Base-by-base conservation (phyloP, 805 yeast species). In the baker's yeast (Saccharomyces cerevisiae) region DNA sequence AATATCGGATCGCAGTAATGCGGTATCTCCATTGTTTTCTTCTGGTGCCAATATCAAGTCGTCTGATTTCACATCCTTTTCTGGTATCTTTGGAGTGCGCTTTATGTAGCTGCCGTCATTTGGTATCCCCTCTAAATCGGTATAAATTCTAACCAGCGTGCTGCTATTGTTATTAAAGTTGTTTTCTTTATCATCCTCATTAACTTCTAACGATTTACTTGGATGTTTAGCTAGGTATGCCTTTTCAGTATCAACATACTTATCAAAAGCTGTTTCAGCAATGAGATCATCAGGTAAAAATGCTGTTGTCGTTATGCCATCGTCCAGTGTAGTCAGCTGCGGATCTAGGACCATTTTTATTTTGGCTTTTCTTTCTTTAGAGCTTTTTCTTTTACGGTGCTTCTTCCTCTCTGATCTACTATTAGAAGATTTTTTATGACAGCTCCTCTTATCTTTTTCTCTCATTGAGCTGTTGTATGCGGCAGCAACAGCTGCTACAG, bases 1-100 rank as follows among this genome's bases (percentile, higher is more conserved):
- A 5, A 77, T 79, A 2, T 81, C 80, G 30, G 69, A 72, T 71
- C 54, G 74, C 31, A 74, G 71, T 51, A 75, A 60, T 11, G 72
- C 72, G 3, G 78, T 74, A 17, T 75, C 73, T 55, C 72, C 76
- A 22, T 63, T 61, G 24, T 57, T 59, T n/a, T 54, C 53, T 5
- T 36, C 43, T 17, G 3, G 22, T 17, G 24, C 17, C 11, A 10
- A 10, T n/a, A 8, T 17, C 9, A 4, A 21, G 4, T 17, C 43
- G 3, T 17, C 43, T 36, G 8, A 36, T 1, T 36, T 36, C 2
- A 17, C 24, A 36, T 17, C 10, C 17, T 36, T 36, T 21, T 36
- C 24, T 3, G 24, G 43, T 8, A 17, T n/a, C 11, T 17, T 36
- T 17, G 24, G 22, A 6, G 43, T 36, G 6, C 43, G 43, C 24